Evolutionary conservation across 2,329 filamentous ascomycete genomes (phyloP).

Genomic region (Colletotrichum karsti): DNA sequence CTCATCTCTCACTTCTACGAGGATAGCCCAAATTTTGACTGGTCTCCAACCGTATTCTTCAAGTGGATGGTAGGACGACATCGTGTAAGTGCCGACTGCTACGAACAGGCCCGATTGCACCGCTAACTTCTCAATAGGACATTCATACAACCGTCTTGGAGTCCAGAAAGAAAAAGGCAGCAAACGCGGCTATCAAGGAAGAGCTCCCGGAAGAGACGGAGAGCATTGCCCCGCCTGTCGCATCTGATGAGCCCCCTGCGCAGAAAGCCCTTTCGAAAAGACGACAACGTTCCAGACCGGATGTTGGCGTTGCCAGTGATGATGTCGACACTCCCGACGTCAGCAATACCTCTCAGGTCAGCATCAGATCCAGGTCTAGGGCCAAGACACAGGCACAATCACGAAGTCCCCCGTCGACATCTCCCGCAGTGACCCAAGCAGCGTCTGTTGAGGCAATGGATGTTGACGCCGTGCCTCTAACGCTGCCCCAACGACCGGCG

Average conservation of each 20-base stretch:
- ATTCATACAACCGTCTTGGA: constrained; percentile 16
- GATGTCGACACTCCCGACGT: constrained; percentile 8
- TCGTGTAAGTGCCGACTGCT: constrained; percentile 42
- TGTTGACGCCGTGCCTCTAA: constrained; percentile 8
- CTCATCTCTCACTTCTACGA: constrained; percentile 59
- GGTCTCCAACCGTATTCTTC: constrained; percentile 56
- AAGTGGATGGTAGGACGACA: constrained; percentile 54
- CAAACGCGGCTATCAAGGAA: neutral
- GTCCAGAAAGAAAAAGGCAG: constrained; percentile 5
- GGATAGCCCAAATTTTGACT: constrained; percentile 47
- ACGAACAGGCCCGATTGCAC: neutral
- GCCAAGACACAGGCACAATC: constrained; percentile 22
- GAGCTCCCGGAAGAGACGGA: neutral
- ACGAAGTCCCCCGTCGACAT: neutral
- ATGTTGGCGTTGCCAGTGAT: neutral
- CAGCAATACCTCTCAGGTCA: neutral
- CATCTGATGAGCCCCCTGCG: constrained; percentile 15
- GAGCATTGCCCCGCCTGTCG: neutral
- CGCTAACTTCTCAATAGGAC: constrained; percentile 9
- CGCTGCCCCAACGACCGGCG: neutral
- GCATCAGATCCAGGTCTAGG: constrained; percentile 18
- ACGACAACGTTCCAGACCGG: neutral
- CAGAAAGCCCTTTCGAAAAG: constrained; percentile 21
- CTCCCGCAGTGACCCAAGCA: too few species aligned
- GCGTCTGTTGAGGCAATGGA: constrained; percentile 15